Evolutionary conservation across 176 grass and related monocot species (phyloP).

Genomic region (Zoysia japonica): DNA sequence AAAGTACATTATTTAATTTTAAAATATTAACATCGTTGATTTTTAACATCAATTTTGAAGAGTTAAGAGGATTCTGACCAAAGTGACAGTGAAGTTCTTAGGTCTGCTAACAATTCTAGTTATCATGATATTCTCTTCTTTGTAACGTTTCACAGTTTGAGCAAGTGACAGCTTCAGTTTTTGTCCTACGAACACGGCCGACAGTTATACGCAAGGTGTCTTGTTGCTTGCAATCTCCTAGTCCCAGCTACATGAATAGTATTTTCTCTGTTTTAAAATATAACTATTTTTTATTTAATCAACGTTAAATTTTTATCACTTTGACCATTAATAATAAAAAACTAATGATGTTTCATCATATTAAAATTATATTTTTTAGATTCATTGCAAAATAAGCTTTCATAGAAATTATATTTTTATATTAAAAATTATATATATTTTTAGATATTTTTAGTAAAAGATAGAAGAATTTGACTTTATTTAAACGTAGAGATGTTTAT

Average conservation of each 20-base stretch:
- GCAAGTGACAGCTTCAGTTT: slow-evolving; percentile 87
- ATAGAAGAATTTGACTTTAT: slow-evolving; percentile 26
- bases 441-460: not conserved
- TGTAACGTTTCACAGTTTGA: slow-evolving; percentile 60
- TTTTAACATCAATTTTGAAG: too few species aligned
- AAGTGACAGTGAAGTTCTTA: slow-evolving; percentile 8
- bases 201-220: slow-evolving; percentile 83
- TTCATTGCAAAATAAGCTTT: too few species aligned
- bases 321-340: too few species aligned
- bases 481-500: not conserved
- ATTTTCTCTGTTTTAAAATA: too few species aligned
- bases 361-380: too few species aligned
- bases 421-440: too few species aligned
- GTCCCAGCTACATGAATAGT: not conserved
- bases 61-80: not conserved
- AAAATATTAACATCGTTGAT: too few species aligned
- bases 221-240: slow-evolving; percentile 35
- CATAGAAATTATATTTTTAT: too few species aligned
- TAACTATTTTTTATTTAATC: too few species aligned
- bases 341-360: too few species aligned
- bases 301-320: too few species aligned
- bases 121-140: slow-evolving; percentile 24
- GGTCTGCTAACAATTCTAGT: slow-evolving; percentile 6
- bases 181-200: slow-evolving; percentile 57
- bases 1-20: not conserved